Percentiles rank a stretch among this genome's conserved stretches.
Evolutionary conservation across 441 rosid species (phyloP).

Genomic region (Jatropha podagrica): DNA sequence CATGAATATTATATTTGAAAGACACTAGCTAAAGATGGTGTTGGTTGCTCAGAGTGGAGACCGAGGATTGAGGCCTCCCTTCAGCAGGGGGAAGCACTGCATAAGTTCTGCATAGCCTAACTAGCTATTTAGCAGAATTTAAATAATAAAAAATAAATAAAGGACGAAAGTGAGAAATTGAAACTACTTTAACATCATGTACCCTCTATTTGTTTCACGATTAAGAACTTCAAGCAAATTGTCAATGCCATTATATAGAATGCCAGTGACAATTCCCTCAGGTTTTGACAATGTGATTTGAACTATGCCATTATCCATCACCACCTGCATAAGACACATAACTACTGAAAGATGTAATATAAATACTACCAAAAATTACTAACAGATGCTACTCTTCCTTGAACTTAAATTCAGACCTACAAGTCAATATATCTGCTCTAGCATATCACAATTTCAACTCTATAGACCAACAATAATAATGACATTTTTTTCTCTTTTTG

Average conservation of each 20-base stretch:
- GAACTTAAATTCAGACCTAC: not conserved
- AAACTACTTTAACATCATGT: constrained; percentile 13
- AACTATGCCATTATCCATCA: constrained; percentile 57
- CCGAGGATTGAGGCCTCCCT: not conserved
- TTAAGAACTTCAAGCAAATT: constrained; percentile 93
- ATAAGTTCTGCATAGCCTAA: not conserved
- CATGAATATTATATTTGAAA: not conserved
- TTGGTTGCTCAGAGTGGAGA: not conserved
- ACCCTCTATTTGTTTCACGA: constrained; percentile 47
- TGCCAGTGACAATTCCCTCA: constrained; percentile 50
- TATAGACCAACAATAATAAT: not conserved
- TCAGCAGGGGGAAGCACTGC: not conserved
- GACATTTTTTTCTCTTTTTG: not conserved
- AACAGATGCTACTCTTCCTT: not conserved
- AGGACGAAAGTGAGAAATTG: not conserved
- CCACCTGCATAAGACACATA: constrained; percentile 47
- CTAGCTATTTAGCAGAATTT: not conserved
- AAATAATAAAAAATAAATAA: not conserved
- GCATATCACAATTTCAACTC: not conserved
- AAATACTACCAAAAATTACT: not conserved
- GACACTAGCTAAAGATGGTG: not conserved
- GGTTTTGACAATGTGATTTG: constrained; percentile 57
- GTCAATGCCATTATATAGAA: constrained; percentile 64
- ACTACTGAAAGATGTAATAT: not conserved
- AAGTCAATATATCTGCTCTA: constrained; percentile 3